Evolutionary conservation across 2,329 filamentous ascomycete species (phyloP), one percentile per base, ranked within the genome.

Genomic region (Ambrosiella beaveri): DNA sequence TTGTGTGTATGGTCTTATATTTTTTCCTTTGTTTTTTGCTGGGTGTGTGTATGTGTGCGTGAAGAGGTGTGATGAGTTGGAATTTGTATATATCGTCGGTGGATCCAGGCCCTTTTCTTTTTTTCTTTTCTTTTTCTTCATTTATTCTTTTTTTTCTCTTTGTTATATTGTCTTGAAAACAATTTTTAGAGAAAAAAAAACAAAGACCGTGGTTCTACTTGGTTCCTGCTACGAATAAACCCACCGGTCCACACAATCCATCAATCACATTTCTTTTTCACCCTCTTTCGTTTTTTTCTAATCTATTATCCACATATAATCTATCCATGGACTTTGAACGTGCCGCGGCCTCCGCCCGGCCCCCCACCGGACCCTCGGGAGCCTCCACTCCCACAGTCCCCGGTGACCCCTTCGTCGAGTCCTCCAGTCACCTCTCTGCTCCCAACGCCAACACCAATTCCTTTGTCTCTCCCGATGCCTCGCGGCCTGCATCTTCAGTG

Each of bases 401-500:
- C 13, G 15, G 9, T 13, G 38, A 54, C 15, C 52, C 52, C n/a
- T 40, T 64, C 62, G 7, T 40, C 13, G 62, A 67, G 40, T 66
- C 70, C 3, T 68, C 68, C 0, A 66, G 68, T n/a, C 66, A 66
- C 35, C 65, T 62, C 4, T 64, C 64, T 7, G 35, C 51, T 35
- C 9, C 55, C 9, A 36, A 36, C 27, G 27, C 3, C 7, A 19
- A 39, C 40, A 19, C 66, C 27, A 75, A 77, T 62, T 74, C 75
- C 1, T 77, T 78, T 62, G 65, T 67, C 52, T 77, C 72, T 51
- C 74, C 73, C 0, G 64, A 67, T 17, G 66, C 58, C 17, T 78
- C 76, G 8, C 71, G 74, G 3, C 74, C 74, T 1, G 64, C 67
- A 1, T 78, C 75, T 5, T 75, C 74, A 63, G 0, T 53, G 13